Evolutionary conservation across 768 basidiomycete genomes (phyloP), one percentile per base, ranked within the genome.

Genomic region (Hericium erinaceus): DNA sequence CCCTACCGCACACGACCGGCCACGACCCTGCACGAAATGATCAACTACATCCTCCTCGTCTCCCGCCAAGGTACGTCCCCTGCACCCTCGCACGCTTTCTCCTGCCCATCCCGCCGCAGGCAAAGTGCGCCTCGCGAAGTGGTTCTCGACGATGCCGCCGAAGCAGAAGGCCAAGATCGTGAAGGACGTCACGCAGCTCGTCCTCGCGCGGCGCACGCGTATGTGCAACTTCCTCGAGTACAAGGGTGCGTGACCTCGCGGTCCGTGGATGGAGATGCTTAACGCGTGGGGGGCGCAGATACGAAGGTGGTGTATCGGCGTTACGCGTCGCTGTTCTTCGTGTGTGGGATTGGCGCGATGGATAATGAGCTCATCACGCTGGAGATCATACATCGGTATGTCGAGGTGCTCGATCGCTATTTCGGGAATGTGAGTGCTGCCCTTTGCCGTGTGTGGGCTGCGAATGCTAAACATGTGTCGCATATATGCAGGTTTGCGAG

Each of bases 191-290:
- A 95, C 93, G 1, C 92, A 94, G 71, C 80, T 97, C 39, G 93
- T 98, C 33, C 77, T 95, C 48, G 89, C 86, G 54, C 80, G 95
- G 53, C 79, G 89, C 58, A 90, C 89, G 52, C 79, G 88, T 56
- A 95, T 93, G 92, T 97, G 93, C 69, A 98, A 98, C 72, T 88
- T 98, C 66, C 72, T 98, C 41, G 95, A 98, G 69, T 97, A 97
- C 77, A 97, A 95, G 75, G 95, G 95, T 87, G 58, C 63, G 81
- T 59, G 11, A n/a, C 12, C 39, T 1, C 53, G 28, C 44, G 18
- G 52, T n/a, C 37, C 1, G 20, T 49, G 20, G 15, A 28, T 38
- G 33, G 20, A 10, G n/a, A 52, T 38, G 37, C 37, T 4, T 24
- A 24, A 15, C 41, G 12, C 15, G 22, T 24, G 33, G 48, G 38